Evolutionary conservation across 495 filamentous ascomycete genomes (phyloP), one percentile per base, ranked within the genome.

Genomic region (Daldinia vernicosa): DNA sequence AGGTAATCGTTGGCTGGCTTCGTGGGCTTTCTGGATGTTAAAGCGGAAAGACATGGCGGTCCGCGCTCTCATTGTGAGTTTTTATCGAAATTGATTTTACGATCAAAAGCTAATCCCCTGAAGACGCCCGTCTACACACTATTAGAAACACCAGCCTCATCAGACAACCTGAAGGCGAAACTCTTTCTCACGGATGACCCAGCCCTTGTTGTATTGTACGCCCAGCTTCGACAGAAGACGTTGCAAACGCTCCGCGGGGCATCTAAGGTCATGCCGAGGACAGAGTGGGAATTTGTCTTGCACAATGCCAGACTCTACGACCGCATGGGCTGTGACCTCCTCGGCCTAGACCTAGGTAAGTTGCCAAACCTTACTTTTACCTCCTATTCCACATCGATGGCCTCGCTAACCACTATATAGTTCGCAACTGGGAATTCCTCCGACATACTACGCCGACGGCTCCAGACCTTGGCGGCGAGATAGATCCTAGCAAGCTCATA

Each of bases 21-120:
- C 91, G 0, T 99, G 96, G 96, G 92, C 93, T 4, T 97, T 95
- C 78, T 97, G 94, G 92, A 93, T 97, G 89, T 84, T 99, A 17
- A 88, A 89, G 40, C 83, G 90, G 59, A 86, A 88, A 43, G 93
- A 96, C 74, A 91, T 93, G 85, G 93, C 95, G 14, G 93, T 98
- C 5, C 86, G 92, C 17, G 89, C 91, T n/a, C 79, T 98, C 3
- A 89, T 98, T 56, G 85, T 87, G 76, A 79, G 80, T 77, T 32
- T 15, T 37, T n/a, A n/a, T 28, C 57, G 1, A 6, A 8, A 5
- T 55, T 51, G 7, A 11, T 61, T 40, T 8, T 17, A 22, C 30
- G 53, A 53, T 54, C 30, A 28, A 14, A 22, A 52, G 52, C 74
- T 80, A 53, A 77, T 67, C 57, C 27, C 60, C 47, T 24, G 0